Base-by-base conservation (phyloP, 2,329 filamentous ascomycete genomes). In the Fusarium humuli region DNA sequence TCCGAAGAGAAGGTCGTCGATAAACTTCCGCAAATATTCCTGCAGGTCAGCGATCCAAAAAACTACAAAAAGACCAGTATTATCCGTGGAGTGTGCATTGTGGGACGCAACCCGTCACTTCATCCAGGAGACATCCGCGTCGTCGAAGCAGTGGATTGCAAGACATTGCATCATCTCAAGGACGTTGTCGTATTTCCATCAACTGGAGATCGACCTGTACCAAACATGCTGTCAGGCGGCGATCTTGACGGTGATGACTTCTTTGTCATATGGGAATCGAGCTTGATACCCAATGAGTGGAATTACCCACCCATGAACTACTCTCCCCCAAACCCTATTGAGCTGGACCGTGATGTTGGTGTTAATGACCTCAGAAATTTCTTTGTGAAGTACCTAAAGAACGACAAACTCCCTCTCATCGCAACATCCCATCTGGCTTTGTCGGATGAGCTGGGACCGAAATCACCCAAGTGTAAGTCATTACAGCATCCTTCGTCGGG, bases 211-310 rank as follows among this genome's bases (percentile, higher is more conserved):
- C 86, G 92, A 18, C 94, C 97, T 68, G 82, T 99, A 23, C 90
- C 94, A 1, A 94, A 92, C 75, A 98, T 98, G 95, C 94, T 96
- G 69, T 97, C 96, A 6, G 96, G 96, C 3, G 96, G 96, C 1
- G 96, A 99, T 76, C 86, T 99, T 0, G 96, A 99, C 76, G 96
- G 96, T 0, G 96, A 99, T 74, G 96, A 99, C 77, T 99, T 94
- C 77, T 91, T 98, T 58, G 90, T 98, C 7, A 91, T 98, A 47
- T 99, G 96, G 95, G 94, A 99, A 71, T 78, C 85, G 23, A 86
- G 88, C 16, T 82, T 99, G 9, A 83, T 97, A 27, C 93, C 93
- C 0, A 70, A 79, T 2, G 81, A 87, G 53, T 93, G 92, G 88
- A 93, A 96, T 71, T 83, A 87, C 34, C 81, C 86, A 1, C 91